phyloP scores from a whole-genome alignment of 106 monocot genomes.

The Amphibolis antarctica region DNA sequence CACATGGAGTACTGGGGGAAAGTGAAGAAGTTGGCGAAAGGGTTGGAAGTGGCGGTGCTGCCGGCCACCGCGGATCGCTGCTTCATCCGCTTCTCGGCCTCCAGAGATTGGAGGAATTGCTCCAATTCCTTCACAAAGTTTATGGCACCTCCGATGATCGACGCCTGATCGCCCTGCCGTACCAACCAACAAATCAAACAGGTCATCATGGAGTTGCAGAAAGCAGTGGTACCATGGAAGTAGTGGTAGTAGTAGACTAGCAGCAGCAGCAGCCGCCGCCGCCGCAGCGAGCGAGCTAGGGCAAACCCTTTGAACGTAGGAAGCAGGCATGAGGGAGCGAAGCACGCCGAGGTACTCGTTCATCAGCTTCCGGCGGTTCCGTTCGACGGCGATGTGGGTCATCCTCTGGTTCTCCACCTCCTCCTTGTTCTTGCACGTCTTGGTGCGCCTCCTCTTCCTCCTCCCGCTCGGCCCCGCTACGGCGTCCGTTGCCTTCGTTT shows the following conservation, averaged over 20 bases:
- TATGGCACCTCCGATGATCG: slow-evolving; percentile 59
- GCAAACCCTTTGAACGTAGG: slow-evolving; percentile 40
- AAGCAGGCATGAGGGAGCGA: slow-evolving; percentile 49
- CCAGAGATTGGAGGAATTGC: slow-evolving; percentile 55
- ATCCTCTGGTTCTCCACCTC: slow-evolving; percentile 59
- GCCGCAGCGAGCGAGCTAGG: too few relatives aligned
- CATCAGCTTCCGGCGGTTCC: slow-evolving; percentile 54
- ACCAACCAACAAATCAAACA: background rate
- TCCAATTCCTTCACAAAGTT: slow-evolving; percentile 80
- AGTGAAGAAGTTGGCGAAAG: slow-evolving; percentile 40
- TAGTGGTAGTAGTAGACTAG: too few relatives aligned
- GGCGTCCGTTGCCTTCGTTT: background rate
- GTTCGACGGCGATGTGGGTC: slow-evolving; percentile 59
- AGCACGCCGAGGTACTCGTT: slow-evolving; percentile 41
- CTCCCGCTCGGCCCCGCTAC: background rate
- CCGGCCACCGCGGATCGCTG: background rate
- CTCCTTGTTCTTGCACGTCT: slow-evolving; percentile 36
- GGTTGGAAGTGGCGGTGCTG: background rate
- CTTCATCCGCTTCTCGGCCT: slow-evolving; percentile 31
- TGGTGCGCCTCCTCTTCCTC: slow-evolving; percentile 24
- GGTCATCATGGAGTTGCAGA: too few relatives aligned
- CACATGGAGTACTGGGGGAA: slow-evolving; percentile 45
- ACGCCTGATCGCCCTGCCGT: slow-evolving; percentile 57
- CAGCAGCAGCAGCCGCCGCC: too few relatives aligned
- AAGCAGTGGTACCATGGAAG: too few relatives aligned